A percentile compares a stretch with the other conserved stretches of the same genome.
Conservation (phyloP, 257 asterid genomes). For the Solanum ossicruentum region DNA sequence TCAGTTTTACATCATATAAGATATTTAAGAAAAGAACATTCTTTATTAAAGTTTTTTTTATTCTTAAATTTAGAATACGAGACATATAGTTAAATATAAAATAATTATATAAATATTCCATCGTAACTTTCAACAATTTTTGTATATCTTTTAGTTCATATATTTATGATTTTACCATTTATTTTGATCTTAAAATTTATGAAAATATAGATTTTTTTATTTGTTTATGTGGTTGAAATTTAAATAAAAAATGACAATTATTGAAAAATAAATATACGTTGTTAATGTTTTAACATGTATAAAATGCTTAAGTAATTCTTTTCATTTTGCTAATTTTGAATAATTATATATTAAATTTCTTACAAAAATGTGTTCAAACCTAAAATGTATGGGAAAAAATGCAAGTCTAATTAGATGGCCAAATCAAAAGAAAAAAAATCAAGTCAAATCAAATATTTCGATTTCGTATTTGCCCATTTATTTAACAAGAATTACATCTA, state of each 20-base stretch:
- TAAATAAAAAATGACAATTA: neutral
- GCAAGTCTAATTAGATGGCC: neutral
- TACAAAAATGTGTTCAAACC: neutral
- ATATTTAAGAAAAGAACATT: too few species aligned
- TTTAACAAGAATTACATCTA: neutral
- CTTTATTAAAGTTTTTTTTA: too few species aligned
- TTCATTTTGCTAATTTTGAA: neutral
- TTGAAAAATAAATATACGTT: neutral
- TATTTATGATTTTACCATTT: neutral
- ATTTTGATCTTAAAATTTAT: too few species aligned
- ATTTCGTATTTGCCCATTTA: neutral
- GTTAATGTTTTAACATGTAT: neutral
- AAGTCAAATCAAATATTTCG: neutral
- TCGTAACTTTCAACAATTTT: accelerated
- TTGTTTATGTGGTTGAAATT: neutral
- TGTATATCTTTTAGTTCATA: neutral
- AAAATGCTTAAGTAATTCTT: neutral
- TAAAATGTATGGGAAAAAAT: neutral
- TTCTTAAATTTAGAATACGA: neutral
- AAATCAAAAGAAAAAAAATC: neutral
- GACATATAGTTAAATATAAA: neutral
- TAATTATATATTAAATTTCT: neutral
- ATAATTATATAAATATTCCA: neutral
- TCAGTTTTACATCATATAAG: too few species aligned
- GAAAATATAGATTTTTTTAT: neutral